Percentiles rank a stretch among this genome's conserved stretches.
Evolutionary conservation across 371 early-diverging fungal species (phyloP).

Genomic region (Rhizomucor miehei): DNA sequence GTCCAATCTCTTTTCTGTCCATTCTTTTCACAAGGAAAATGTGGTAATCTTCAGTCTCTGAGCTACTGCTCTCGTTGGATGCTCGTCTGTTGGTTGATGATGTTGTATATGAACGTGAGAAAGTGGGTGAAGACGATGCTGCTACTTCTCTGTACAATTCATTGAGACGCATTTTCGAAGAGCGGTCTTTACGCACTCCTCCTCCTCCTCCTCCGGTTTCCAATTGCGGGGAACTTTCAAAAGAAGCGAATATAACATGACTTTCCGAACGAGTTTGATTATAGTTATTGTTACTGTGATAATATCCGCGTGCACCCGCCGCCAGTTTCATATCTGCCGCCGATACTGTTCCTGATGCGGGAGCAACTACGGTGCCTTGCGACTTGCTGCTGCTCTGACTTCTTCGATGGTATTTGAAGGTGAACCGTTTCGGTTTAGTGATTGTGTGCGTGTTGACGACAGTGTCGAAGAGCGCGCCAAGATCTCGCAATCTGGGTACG

Average conservation of each 20-base stretch:
- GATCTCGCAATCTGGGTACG: conserved; percentile 17
- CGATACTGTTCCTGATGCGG: no score
- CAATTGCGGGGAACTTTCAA: background rate
- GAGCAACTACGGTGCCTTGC: no score
- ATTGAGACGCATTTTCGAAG: no score
- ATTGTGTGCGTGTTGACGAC: conserved; percentile 26
- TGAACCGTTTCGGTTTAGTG: conserved; percentile 4
- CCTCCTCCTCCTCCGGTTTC: background rate
- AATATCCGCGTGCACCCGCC: no score
- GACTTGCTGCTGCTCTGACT: no score
- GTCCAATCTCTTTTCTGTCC: conserved; percentile 17
- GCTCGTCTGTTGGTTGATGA: background rate
- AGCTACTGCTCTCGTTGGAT: conserved; percentile 5
- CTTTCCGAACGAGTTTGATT: no score
- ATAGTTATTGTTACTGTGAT: no score
- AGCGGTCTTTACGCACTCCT: no score
- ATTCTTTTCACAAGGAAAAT: conserved; percentile 34
- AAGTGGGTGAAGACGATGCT: background rate
- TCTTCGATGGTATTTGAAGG: no score
- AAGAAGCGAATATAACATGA: background rate
- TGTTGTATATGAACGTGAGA: background rate
- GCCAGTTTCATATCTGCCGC: no score
- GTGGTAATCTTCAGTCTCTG: conserved; percentile 25
- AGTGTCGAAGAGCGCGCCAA: conserved; percentile 33
- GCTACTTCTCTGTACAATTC: background rate